phyloP scores from a whole-genome alignment of 345 rosid species.

The Citrus medica region DNA sequence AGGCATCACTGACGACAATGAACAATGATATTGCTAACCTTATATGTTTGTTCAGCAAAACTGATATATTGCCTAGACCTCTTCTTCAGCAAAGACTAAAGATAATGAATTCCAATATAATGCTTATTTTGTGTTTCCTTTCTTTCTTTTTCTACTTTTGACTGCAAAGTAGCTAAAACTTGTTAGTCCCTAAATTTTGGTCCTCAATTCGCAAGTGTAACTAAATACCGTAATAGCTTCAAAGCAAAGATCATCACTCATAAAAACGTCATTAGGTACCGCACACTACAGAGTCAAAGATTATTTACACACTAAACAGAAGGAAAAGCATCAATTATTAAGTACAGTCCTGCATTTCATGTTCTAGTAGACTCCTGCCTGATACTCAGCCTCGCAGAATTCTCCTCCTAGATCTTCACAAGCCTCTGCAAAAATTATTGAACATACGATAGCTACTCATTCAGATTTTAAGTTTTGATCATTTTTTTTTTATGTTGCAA shows the following conservation, averaged over 20 bases:
- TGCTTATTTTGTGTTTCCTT: not conserved
- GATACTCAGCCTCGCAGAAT: constrained; percentile 69
- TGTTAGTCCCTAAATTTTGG: not conserved
- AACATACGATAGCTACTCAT: not conserved
- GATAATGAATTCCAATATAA: not conserved
- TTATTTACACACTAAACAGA: constrained; percentile 4
- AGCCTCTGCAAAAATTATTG: constrained; percentile 52
- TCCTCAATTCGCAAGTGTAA: not conserved
- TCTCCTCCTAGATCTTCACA: constrained; percentile 97
- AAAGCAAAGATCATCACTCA: not conserved
- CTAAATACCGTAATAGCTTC: not conserved
- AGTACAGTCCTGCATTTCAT: not conserved
- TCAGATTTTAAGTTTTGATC: not conserved
- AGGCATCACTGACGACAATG: constrained; percentile 39
- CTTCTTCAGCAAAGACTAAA: not conserved
- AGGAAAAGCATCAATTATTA: not conserved
- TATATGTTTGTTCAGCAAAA: not conserved
- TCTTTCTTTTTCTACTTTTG: not conserved
- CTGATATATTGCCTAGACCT: not conserved
- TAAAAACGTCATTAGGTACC: not conserved
- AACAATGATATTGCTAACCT: constrained; percentile 5
- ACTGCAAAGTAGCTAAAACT: not conserved
- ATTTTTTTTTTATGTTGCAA: not conserved
- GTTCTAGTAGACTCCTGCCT: constrained; percentile 31
- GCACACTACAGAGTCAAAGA: not conserved